phyloP scores from a whole-genome alignment of 2,329 filamentous ascomycete genomes.

The Juglanconis oblonga region DNA sequence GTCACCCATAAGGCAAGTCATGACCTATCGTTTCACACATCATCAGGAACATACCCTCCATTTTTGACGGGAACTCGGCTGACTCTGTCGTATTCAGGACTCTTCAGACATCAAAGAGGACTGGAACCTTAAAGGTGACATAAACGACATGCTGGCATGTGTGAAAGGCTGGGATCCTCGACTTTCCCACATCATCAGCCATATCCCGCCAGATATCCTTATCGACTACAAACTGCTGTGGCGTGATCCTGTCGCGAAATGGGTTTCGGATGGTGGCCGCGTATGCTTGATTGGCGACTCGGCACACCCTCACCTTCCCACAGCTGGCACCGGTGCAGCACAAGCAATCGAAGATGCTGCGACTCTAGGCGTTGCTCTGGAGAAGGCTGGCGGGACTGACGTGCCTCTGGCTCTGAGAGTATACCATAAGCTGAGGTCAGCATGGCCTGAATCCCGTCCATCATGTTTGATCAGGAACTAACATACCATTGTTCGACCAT shows the following conservation, averaged over 20 bases:
- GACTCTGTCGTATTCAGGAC: not conserved
- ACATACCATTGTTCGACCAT: not conserved
- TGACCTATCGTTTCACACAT: too few relatives aligned
- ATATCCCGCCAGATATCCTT: not conserved
- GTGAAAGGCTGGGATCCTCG: not conserved
- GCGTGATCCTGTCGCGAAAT: constrained; percentile 1
- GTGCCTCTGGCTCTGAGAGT: not conserved
- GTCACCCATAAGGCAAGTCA: constrained; percentile 3
- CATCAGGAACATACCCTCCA: too few relatives aligned
- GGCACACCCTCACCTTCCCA: not conserved
- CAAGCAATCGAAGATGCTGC: constrained; percentile 2
- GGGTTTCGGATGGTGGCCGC: constrained; percentile 1
- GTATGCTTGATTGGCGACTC: constrained; percentile 1
- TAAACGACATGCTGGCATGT: not conserved
- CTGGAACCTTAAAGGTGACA: not conserved
- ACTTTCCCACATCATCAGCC: not conserved
- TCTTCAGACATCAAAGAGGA: not conserved
- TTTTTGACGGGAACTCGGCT: too few relatives aligned
- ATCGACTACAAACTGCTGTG: constrained; percentile 2
- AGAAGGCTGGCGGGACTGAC: not conserved
- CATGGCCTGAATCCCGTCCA: not conserved
- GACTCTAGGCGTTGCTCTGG: not conserved
- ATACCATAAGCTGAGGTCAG: not conserved
- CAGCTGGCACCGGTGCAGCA: not conserved
- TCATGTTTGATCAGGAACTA: not conserved